Evolutionary conservation across 2,329 filamentous ascomycete species (phyloP).

Genomic region (Ophiostoma sp.): DNA sequence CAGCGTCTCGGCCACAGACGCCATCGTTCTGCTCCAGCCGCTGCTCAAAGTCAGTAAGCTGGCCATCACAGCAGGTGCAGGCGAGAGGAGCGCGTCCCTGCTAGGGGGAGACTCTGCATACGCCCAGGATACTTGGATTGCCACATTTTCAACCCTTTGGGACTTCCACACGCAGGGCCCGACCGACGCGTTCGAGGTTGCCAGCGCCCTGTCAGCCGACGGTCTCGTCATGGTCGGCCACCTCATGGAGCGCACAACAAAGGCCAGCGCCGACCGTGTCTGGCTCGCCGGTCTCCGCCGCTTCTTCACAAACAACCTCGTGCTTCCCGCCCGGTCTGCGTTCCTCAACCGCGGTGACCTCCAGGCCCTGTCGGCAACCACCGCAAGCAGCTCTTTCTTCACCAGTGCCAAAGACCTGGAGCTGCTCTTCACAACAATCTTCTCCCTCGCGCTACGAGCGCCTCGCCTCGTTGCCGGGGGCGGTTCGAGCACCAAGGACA

Average conservation of each 20-base stretch:
- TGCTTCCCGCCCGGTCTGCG: constrained; percentile 46
- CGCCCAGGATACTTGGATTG: constrained; percentile 44
- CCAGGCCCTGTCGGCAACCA: constrained; percentile 1
- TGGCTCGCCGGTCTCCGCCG: constrained; percentile 46
- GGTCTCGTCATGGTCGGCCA: constrained; percentile 39
- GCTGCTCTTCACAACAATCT: constrained; percentile 42
- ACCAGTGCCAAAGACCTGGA: constrained; percentile 19
- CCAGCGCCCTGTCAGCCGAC: constrained; percentile 41
- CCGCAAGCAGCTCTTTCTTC: neutral
- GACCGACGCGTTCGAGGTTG: constrained; percentile 45
- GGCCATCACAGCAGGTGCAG: neutral
- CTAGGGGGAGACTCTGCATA: constrained; percentile 24
- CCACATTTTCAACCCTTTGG: constrained; percentile 45
- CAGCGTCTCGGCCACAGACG: constrained; percentile 44
- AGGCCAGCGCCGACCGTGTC: constrained; percentile 28
- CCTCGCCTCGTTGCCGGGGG: constrained; percentile 32
- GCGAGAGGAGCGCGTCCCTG: neutral
- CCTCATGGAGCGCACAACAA: constrained; percentile 28
- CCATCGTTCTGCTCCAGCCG: constrained; percentile 42
- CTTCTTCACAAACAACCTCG: constrained; percentile 44
- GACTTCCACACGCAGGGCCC: constrained; percentile 48
- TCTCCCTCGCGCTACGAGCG: constrained; percentile 37
- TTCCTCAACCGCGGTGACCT: constrained; percentile 32
- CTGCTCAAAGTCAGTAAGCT: constrained; percentile 37
- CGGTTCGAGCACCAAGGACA: constrained; percentile 33